Conservation (phyloP, 2,329 filamentous ascomycete species). For the Cercospora beticola region DNA sequence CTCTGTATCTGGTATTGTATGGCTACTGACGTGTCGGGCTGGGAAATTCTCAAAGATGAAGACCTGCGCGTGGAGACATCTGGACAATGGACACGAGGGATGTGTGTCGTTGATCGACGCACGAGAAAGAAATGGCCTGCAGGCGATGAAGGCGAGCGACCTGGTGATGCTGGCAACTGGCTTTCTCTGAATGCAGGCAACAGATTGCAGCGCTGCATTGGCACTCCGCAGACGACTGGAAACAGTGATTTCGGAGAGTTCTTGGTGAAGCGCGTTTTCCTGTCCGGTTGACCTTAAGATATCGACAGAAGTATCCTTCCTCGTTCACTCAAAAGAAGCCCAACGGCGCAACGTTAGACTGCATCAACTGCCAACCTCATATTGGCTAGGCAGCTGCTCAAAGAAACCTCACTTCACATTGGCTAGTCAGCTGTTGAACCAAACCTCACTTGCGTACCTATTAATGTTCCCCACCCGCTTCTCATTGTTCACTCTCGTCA, state of each 20-base stretch:
- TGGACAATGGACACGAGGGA: slow-evolving; percentile 89
- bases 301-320: neutral
- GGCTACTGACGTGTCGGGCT: slow-evolving; percentile 28
- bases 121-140: slow-evolving; percentile 53
- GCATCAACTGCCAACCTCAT: neutral
- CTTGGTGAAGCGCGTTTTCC: slow-evolving; percentile 27
- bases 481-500: neutral
- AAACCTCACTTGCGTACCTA: neutral
- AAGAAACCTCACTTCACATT: neutral
- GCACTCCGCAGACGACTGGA: slow-evolving; percentile 66
- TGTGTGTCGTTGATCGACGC: slow-evolving; percentile 81
- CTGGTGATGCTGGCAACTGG: slow-evolving; percentile 76
- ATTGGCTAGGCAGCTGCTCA: neutral
- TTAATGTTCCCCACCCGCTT: neutral
- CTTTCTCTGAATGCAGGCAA: slow-evolving; percentile 73
- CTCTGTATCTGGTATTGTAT: slow-evolving; percentile 41
- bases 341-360: neutral
- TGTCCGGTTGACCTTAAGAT: neutral
- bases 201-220: slow-evolving; percentile 70
- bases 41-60: slow-evolving; percentile 52
- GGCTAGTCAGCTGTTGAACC: neutral
- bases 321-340: neutral
- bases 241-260: slow-evolving; percentile 48
- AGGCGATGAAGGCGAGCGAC: slow-evolving; percentile 54
- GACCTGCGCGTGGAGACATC: slow-evolving; percentile 87